Percentiles rank a stretch among this genome's conserved stretches.
Evolutionary conservation across 2,329 filamentous ascomycete species (phyloP).

Genomic region (Aspergillus versicolor): DNA sequence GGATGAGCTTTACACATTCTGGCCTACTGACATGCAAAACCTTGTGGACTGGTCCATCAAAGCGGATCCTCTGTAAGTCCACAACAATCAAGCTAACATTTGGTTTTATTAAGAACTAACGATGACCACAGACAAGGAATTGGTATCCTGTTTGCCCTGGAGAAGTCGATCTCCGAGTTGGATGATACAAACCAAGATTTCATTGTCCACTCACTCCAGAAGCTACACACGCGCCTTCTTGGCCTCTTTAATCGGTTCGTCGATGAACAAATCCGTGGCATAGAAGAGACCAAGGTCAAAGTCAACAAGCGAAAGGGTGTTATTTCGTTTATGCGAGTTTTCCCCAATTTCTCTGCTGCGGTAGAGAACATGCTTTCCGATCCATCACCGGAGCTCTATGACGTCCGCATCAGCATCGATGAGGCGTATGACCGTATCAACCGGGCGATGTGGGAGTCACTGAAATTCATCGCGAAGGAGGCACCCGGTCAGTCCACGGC

Average conservation of each 20-base stretch:
- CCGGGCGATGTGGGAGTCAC: slow-evolving; percentile 93
- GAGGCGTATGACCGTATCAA: slow-evolving; percentile 85
- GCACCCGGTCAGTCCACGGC: slow-evolving; percentile 58
- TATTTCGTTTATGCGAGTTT: slow-evolving; percentile 90
- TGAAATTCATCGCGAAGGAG: slow-evolving; percentile 88
- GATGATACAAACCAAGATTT: slow-evolving; percentile 93
- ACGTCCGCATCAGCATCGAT: slow-evolving; percentile 76
- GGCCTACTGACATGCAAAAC: slow-evolving; percentile 73
- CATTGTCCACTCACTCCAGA: slow-evolving; percentile 74
- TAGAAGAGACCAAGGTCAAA: slow-evolving; percentile 98
- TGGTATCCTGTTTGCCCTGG: slow-evolving; percentile 77
- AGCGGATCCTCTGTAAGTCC: slow-evolving; percentile 74
- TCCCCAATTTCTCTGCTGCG: slow-evolving; percentile 78
- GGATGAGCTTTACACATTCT: slow-evolving; percentile 83
- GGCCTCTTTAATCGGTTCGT: slow-evolving; percentile 83
- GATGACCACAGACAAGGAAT: slow-evolving; percentile 69
- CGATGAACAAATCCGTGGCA: slow-evolving; percentile 90
- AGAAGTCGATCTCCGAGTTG: slow-evolving; percentile 74
- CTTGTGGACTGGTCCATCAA: slow-evolving; percentile 81
- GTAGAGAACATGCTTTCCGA: slow-evolving; percentile 79
- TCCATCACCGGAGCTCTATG: slow-evolving; percentile 54
- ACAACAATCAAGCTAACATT: background rate
- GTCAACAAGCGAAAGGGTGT: slow-evolving; percentile 98
- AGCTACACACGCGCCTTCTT: slow-evolving; percentile 72
- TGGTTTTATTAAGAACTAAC: slow-evolving; percentile 23